Conservation (phyloP, 352 stramenopile genomes). For the Paralagenidium karlingii region DNA sequence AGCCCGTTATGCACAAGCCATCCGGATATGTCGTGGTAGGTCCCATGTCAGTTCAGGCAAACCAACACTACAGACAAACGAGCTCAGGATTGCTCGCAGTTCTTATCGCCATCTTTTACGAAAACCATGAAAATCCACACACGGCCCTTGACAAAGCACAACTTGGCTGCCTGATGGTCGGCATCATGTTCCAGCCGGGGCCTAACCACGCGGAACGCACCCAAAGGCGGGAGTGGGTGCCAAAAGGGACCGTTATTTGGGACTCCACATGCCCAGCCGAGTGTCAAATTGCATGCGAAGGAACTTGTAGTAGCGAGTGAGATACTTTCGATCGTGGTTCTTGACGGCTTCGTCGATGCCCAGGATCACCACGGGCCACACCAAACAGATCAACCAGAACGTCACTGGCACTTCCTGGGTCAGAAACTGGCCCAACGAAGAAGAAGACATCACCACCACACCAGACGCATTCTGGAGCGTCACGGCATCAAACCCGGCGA, state of each 20-base stretch:
- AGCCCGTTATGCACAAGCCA: too few relatives aligned
- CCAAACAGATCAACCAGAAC: conserved; percentile 32
- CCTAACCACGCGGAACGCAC: too few relatives aligned
- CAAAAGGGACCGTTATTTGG: too few relatives aligned
- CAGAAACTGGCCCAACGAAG: conserved; percentile 29
- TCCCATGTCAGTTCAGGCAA: too few relatives aligned
- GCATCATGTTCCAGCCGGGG: conserved; percentile 72
- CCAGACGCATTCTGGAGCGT: conserved; percentile 6
- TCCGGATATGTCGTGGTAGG: too few relatives aligned
- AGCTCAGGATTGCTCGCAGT: too few relatives aligned
- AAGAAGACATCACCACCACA: conserved; percentile 17
- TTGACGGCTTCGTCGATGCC: conserved; percentile 59
- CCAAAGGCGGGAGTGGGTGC: too few relatives aligned
- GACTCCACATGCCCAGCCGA: conserved; percentile 78
- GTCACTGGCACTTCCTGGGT: conserved; percentile 34
- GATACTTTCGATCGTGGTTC: conserved; percentile 52
- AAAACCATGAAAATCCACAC: too few relatives aligned
- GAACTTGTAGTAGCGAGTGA: conserved; percentile 76
- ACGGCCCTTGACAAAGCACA: conserved; percentile 46
- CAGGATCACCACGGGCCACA: conserved; percentile 56
- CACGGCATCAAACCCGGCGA: conserved; percentile 18
- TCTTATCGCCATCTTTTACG: too few relatives aligned
- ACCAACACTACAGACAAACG: too few relatives aligned
- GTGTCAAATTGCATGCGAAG: conserved; percentile 84
- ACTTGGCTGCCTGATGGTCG: conserved; percentile 54